phyloP scores from a whole-genome alignment of 1,284 basidiomycete genomes.

The Ceratobasidium sp. region DNA sequence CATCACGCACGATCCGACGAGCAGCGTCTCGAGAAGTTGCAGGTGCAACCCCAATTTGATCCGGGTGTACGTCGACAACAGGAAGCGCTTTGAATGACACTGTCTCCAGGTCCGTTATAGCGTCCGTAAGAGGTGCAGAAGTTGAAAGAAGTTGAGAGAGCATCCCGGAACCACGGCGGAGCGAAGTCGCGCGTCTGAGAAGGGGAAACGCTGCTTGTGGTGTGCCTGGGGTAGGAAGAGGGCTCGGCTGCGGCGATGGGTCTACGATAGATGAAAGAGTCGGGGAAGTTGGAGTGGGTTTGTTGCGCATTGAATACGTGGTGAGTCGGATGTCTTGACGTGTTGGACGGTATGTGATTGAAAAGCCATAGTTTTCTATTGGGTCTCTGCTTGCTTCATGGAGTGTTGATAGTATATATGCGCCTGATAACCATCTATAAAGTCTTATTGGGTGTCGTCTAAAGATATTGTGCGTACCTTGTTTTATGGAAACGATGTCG shows the following conservation, averaged over 20 bases:
- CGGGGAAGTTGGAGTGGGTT: conserved; percentile 44
- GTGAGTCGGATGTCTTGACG: conserved; percentile 77
- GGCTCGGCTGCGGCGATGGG: neutral
- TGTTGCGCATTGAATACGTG: conserved; percentile 86
- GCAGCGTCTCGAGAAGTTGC: conserved; percentile 82
- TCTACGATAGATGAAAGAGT: neutral
- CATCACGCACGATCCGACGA: conserved; percentile 77
- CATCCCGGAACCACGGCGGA: conserved; percentile 49
- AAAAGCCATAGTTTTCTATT: conserved; percentile 87
- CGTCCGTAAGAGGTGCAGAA: conserved; percentile 54
- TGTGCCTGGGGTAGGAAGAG: conserved; percentile 2
- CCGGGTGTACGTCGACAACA: conserved; percentile 54
- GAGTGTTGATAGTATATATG: conserved; percentile 90
- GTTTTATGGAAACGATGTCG: conserved; percentile 84
- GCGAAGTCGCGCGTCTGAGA: conserved; percentile 42
- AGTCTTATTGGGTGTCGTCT: neutral
- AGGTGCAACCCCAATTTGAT: conserved; percentile 34
- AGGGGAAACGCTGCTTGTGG: conserved; percentile 10
- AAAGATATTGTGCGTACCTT: conserved; percentile 67
- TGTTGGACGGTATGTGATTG: conserved; percentile 77
- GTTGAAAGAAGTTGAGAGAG: conserved; percentile 57
- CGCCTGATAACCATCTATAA: conserved; percentile 63
- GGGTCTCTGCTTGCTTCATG: conserved; percentile 91
- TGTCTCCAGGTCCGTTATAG: conserved; percentile 59
- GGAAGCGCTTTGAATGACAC: conserved; percentile 83